Evolutionary conservation across 805 yeast genomes (phyloP).

Genomic region (Pichia gijzeniarum): DNA sequence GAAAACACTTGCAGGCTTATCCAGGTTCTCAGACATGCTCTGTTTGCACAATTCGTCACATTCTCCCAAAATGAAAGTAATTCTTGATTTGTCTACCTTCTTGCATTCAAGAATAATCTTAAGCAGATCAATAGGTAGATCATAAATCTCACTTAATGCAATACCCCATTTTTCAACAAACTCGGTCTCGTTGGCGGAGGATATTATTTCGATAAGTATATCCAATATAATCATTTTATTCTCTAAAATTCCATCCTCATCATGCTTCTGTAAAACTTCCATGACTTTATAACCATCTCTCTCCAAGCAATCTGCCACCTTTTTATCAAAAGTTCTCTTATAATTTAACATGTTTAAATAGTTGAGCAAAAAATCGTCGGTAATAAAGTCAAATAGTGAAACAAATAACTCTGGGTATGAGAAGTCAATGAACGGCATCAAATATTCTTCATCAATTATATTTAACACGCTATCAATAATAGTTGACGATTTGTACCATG

Average conservation of each 20-base stretch:
- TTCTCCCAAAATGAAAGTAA: slow-evolving; percentile 23
- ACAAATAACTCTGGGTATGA: slow-evolving; percentile 26
- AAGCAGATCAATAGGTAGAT: slow-evolving; percentile 68
- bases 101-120: slow-evolving; percentile 52
- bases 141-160: slow-evolving; percentile 61
- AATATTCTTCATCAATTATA: slow-evolving; percentile 23
- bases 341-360: slow-evolving; percentile 25
- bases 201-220: slow-evolving; percentile 50
- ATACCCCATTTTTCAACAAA: slow-evolving; percentile 37
- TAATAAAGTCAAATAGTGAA: slow-evolving; percentile 26
- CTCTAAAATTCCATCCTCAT: slow-evolving; percentile 22
- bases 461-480: slow-evolving; percentile 23
- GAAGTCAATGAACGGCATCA: slow-evolving; percentile 25
- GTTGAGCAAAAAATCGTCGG: slow-evolving; percentile 36
- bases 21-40: slow-evolving; percentile 4
- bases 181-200: slow-evolving; percentile 39
- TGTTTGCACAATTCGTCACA: slow-evolving; percentile 14
- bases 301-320: slow-evolving; percentile 43
- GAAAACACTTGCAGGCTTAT: slow-evolving; percentile 4
- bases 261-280: slow-evolving; percentile 43
- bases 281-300: slow-evolving; percentile 55
- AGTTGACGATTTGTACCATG: slow-evolving; percentile 27
- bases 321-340: slow-evolving; percentile 23
- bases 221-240: slow-evolving; percentile 48
- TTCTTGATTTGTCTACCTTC: slow-evolving; percentile 14